Evolutionary conservation across 176 grass and related monocot genomes (phyloP).

Genomic region (Pontederia paniculata): DNA sequence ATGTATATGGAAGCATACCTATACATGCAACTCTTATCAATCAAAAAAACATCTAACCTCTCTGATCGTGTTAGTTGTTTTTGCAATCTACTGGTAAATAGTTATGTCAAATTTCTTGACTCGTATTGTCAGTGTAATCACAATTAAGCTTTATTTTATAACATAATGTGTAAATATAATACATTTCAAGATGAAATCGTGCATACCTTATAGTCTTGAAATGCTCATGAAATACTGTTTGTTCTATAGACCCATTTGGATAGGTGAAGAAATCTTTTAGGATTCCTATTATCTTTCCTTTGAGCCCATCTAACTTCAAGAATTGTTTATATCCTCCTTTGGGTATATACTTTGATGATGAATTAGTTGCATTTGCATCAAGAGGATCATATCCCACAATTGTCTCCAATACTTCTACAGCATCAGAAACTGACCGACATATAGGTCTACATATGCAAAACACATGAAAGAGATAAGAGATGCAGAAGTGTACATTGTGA

Average conservation of each 20-base stretch:
- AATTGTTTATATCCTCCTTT: constrained; percentile 45
- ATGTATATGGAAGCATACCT: no score
- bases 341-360: constrained; percentile 41
- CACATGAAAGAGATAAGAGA: no score
- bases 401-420: constrained; percentile 37
- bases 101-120: no score
- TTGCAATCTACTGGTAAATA: no score
- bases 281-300: constrained; percentile 37
- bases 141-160: no score
- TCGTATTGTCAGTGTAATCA: no score
- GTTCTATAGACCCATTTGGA: constrained; percentile 1
- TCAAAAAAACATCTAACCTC: no score
- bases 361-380: constrained; percentile 27
- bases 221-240: constrained; percentile 29
- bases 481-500: neutral
- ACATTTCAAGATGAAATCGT: no score
- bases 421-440: constrained; percentile 46
- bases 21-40: no score
- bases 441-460: constrained; percentile 32
- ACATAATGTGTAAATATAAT: no score
- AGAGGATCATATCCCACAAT: constrained; percentile 36
- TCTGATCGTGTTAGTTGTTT: no score
- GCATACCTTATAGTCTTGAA: constrained; percentile 41
- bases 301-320: constrained; percentile 35
- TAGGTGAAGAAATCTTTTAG: constrained; percentile 28